A percentile compares a stretch with the other conserved stretches of the same genome.
Evolutionary conservation across 1,284 basidiomycete genomes (phyloP).

Genomic region (Tilletia setariae): DNA sequence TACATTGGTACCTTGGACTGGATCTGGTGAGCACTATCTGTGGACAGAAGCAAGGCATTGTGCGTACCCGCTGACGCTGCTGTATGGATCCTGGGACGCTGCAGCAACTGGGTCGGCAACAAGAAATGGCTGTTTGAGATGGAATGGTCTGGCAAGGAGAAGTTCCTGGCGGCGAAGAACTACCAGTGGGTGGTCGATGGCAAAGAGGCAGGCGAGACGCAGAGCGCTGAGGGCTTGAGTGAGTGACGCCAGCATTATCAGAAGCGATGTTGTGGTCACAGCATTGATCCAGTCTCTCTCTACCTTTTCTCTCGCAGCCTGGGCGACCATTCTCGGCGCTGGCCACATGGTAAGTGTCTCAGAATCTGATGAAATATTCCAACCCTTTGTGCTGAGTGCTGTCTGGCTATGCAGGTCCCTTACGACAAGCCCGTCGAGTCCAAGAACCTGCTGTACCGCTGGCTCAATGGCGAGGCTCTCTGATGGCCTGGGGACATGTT

Average conservation of each 20-base stretch:
- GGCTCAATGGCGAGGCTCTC: conserved; percentile 1
- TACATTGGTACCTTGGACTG: conserved; percentile 63
- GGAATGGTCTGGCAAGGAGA: conserved; percentile 8
- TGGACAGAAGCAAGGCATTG: no score
- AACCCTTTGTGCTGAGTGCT: conserved; percentile 2
- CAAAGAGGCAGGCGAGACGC: conserved; percentile 12
- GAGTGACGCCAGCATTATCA: background rate
- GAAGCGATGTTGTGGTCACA: no score
- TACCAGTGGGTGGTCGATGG: conserved; percentile 10
- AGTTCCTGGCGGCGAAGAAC: background rate
- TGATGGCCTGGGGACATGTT: background rate
- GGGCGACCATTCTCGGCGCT: background rate
- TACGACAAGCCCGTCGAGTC: conserved; percentile 12
- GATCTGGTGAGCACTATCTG: conserved; percentile 31
- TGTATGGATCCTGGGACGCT: no score
- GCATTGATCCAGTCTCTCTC: background rate
- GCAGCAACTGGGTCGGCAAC: conserved; percentile 16
- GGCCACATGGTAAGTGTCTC: conserved; percentile 1
- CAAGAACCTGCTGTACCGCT: background rate
- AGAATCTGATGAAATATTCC: background rate
- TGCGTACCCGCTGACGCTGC: no score
- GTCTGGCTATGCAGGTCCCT: background rate
- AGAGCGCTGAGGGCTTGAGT: conserved; percentile 1
- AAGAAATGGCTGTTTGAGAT: background rate
- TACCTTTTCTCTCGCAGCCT: background rate